Percentiles rank a stretch among this genome's conserved stretches.
Conservation (phyloP, 1,139 yeast genomes). For the Yamadazyma pseudoaaseri region DNA sequence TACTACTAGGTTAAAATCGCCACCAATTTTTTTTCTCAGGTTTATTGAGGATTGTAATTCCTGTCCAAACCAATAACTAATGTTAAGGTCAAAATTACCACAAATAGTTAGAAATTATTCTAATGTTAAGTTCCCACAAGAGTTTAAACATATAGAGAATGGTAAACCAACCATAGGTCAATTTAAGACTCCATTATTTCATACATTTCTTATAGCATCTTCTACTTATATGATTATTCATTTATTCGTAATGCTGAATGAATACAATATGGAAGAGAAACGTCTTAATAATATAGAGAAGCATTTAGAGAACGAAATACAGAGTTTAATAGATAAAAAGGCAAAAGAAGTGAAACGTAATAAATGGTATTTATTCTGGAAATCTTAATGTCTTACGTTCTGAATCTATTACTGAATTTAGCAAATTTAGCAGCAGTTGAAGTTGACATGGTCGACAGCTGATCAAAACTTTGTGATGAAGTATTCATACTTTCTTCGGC, state of each 20-base stretch:
- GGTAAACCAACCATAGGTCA: constrained; percentile 36
- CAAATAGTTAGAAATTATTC: not conserved
- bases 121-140: constrained; percentile 12
- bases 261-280: constrained; percentile 28
- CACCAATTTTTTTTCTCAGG: constrained; percentile 5
- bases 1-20: constrained; percentile 5
- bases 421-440: constrained; percentile 42
- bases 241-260: constrained; percentile 31
- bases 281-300: constrained; percentile 23
- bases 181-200: constrained; percentile 38
- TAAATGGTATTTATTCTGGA: constrained; percentile 28
- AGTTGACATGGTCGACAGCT: constrained; percentile 26
- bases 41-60: not conserved
- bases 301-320: constrained; percentile 31
- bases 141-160: constrained; percentile 1
- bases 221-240: constrained; percentile 39
- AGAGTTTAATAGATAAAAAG: constrained; percentile 30
- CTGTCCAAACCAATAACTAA: constrained; percentile 4
- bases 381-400: constrained; percentile 4
- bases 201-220: constrained; percentile 42
- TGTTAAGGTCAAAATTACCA: too few species aligned
- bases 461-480: constrained; percentile 19
- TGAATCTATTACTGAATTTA: constrained; percentile 29
- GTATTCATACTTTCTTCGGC: constrained; percentile 21
- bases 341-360: constrained; percentile 21